Percentiles rank a stretch among this genome's conserved stretches.
phyloP scores from a whole-genome alignment of 768 basidiomycete genomes.

The Panus rudis region DNA sequence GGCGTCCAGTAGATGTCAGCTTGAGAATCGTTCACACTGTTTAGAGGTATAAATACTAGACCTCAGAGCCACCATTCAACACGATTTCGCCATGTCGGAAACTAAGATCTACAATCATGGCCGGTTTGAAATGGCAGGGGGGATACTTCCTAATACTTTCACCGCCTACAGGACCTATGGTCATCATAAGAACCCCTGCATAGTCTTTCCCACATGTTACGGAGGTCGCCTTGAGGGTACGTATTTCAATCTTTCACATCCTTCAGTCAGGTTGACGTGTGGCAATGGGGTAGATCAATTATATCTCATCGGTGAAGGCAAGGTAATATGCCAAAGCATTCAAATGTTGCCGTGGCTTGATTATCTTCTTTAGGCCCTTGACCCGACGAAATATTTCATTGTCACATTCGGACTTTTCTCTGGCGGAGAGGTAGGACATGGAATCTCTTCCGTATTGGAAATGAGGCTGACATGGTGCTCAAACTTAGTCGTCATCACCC shows the following conservation, averaged over 20 bases:
- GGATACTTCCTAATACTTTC: slow-evolving; percentile 47
- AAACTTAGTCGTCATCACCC: slow-evolving; percentile 47
- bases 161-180: slow-evolving; percentile 55
- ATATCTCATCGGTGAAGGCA: slow-evolving; percentile 43
- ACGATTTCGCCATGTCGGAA: slow-evolving; percentile 12
- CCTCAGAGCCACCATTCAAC: too few relatives aligned
- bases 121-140: slow-evolving; percentile 44
- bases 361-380: slow-evolving; percentile 32
- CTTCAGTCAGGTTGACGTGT: neutral
- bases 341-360: neutral
- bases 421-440: slow-evolving; percentile 44
- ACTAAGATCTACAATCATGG: slow-evolving; percentile 48
- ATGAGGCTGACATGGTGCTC: neutral
- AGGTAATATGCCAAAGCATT: slow-evolving; percentile 24
- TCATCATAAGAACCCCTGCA: slow-evolving; percentile 42
- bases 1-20: too few relatives aligned
- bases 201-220: slow-evolving; percentile 53
- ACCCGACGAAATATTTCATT: slow-evolving; percentile 45
- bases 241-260: slow-evolving; percentile 9
- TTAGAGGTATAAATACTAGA: too few relatives aligned
- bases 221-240: slow-evolving; percentile 46
- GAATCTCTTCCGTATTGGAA: neutral
- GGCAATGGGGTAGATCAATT: slow-evolving; percentile 31
- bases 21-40: too few relatives aligned
- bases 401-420: slow-evolving; percentile 53